phyloP scores from a whole-genome alignment of 1,284 basidiomycete genomes.

The Moesziomyces sp. region DNA sequence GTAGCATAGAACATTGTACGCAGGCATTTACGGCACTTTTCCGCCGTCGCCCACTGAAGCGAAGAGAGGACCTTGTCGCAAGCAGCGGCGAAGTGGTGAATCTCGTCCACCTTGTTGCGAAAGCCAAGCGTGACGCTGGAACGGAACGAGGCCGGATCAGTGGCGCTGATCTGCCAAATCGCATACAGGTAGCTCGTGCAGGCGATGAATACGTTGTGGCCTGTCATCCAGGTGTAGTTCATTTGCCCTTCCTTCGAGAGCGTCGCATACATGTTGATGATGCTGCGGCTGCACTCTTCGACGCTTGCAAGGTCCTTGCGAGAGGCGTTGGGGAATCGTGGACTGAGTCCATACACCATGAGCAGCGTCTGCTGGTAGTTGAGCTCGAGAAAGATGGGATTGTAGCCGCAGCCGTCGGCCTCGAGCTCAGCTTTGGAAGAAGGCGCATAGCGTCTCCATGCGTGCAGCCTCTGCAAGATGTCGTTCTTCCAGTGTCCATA shows the following conservation, averaged over 20 bases:
- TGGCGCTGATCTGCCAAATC: slow-evolving; percentile 47
- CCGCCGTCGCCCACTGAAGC: slow-evolving; percentile 46
- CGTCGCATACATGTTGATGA: slow-evolving; percentile 53
- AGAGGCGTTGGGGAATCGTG: slow-evolving; percentile 42
- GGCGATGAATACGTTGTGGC: slow-evolving; percentile 47
- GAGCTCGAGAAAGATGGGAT: slow-evolving; percentile 53
- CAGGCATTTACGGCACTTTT: slow-evolving; percentile 49
- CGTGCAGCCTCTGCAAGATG: slow-evolving; percentile 39
- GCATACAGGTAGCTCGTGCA: slow-evolving; percentile 48
- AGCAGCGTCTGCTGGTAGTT: slow-evolving; percentile 53
- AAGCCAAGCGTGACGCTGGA: slow-evolving; percentile 38
- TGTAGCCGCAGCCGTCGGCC: slow-evolving; percentile 42
- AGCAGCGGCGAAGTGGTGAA: slow-evolving; percentile 44
- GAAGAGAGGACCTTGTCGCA: slow-evolving; percentile 48
- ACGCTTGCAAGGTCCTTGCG: slow-evolving; percentile 45
- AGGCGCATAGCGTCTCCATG: slow-evolving; percentile 47
- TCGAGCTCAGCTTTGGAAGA: slow-evolving; percentile 42
- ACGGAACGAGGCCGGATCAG: slow-evolving; percentile 34
- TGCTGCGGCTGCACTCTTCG: slow-evolving; percentile 50
- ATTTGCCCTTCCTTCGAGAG: slow-evolving; percentile 49
- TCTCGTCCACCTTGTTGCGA: slow-evolving; percentile 46
- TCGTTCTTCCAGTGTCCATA: slow-evolving; percentile 49
- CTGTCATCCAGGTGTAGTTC: slow-evolving; percentile 54
- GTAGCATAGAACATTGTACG: slow-evolving; percentile 50
- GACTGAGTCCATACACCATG: slow-evolving; percentile 49